Base-by-base conservation (phyloP, 805 yeast species). In the Hanseniaspora osmophila region DNA sequence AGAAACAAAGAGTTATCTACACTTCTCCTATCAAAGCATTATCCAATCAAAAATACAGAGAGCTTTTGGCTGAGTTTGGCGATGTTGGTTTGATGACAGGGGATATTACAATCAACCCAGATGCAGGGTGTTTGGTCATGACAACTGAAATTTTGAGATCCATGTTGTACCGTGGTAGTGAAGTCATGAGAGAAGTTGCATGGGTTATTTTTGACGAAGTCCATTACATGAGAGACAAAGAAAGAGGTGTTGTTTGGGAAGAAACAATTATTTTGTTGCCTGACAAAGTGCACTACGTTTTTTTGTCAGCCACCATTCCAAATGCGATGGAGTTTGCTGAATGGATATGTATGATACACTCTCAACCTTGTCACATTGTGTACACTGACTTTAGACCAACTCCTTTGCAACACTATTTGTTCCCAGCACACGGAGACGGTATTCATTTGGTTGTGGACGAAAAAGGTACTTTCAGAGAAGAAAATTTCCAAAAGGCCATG, bases 201-300 rank as follows among this genome's bases (percentile, higher is more conserved):
- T 92, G 88, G 69, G 96, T 92, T 27, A 87, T 92, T 37, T 92
- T 92, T 60, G 98, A 92, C 66, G 98, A 92, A 60, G 98, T 92
- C 1, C 98, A 92, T 64, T 92, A 92, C 59, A 96, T 92, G 50
- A 92, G 92, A 61, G 98, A 92, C 65, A 80, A 85, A 47, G 95
- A 86, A 56, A 78, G 98, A 62, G 98, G 98, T 57, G 98, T 92
- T 12, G 98, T 92, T 3, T 92, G 98, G 98, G 98, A 92, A 66
- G 98, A 92, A 64, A 96, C 92, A 18, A 92, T 92, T 49, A 92
- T 92, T 54, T 86, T 92, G 95, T 68, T 92, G 32, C 98, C 98
- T 0, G 96, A 88, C 51, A 96, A 92, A 59, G 92, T 92, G 48
- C 90, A 90, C 57, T 83, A 84, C 54, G 86, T 92, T 50, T 67